A percentile compares a stretch with the other conserved stretches of the same genome.
phyloP scores from a whole-genome alignment of 2,329 filamentous ascomycete genomes.

The Xylariaceae sp. region DNA sequence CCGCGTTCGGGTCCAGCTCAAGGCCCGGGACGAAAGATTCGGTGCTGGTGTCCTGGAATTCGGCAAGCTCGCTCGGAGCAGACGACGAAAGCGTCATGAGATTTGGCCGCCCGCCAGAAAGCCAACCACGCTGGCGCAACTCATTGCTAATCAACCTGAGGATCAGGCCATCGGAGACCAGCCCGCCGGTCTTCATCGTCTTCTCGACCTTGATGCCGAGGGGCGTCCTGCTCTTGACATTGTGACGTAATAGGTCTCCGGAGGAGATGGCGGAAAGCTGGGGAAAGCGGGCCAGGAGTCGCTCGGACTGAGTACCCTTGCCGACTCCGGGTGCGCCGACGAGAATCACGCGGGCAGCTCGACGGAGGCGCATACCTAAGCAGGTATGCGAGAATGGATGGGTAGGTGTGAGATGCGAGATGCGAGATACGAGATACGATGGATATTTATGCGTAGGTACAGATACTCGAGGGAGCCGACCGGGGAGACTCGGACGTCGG shows the following conservation, averaged over 20 bases:
- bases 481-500: conserved; percentile 16
- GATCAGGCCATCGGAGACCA: conserved; percentile 93
- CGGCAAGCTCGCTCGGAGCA: conserved; percentile 43
- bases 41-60: conserved; percentile 39
- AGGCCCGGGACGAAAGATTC: conserved; percentile 47
- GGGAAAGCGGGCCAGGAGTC: conserved; percentile 82
- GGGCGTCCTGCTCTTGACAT: conserved; percentile 86
- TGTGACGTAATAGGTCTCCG: conserved; percentile 86
- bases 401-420: conserved; percentile 7
- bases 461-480: not conserved
- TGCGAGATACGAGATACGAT: not conserved
- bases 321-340: conserved; percentile 95
- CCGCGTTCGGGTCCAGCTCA: conserved; percentile 42
- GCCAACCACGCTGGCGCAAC: conserved; percentile 83
- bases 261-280: conserved; percentile 91
- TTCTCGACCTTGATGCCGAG: conserved; percentile 89
- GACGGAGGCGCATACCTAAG: conserved; percentile 64
- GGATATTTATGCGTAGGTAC: not conserved
- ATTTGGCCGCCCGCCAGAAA: conserved; percentile 54
- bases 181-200: conserved; percentile 82
- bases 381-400: conserved; percentile 26
- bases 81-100: conserved; percentile 56
- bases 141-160: conserved; percentile 90
- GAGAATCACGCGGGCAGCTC: conserved; percentile 89
- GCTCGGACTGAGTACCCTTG: conserved; percentile 93